phyloP scores from a whole-genome alignment of 2,329 filamentous ascomycete genomes.

The Hypoxylon sp. region DNA sequence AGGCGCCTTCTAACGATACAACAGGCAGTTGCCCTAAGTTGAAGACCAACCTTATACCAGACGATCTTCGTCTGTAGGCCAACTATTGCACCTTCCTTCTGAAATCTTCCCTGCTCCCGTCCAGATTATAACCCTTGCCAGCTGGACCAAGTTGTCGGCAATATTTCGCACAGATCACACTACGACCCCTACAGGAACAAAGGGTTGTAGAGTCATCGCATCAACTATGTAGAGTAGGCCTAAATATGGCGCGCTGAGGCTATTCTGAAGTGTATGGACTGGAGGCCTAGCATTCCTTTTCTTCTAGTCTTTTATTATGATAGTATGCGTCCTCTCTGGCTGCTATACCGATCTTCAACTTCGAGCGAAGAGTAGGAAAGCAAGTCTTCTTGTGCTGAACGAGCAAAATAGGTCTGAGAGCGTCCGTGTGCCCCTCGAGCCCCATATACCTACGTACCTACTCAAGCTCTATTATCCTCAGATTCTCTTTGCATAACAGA shows the following conservation, averaged over 20 bases:
- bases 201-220: not conserved
- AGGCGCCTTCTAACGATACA: not conserved
- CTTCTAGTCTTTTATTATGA: not conserved
- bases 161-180: not conserved
- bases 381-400: not conserved
- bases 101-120: not conserved
- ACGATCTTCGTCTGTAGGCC: no score
- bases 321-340: not conserved
- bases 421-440: constrained; percentile 17
- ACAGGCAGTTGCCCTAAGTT: not conserved
- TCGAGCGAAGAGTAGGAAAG: not conserved
- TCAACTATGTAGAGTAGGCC: not conserved
- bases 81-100: not conserved
- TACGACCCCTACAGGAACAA: not conserved
- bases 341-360: not conserved
- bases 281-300: not conserved
- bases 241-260: not conserved
- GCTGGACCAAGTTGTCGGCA: not conserved
- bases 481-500: constrained; percentile 40
- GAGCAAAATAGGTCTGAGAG: constrained; percentile 23
- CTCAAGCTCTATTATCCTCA: constrained; percentile 16
- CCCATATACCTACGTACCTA: no score
- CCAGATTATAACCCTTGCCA: not conserved
- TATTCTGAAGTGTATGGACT: not conserved
- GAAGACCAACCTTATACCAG: not conserved